These are phyloP conservation scores for Coelastrella sp. DNA, from an alignment of 139 green algal genomes.

Conservation along the genomic window DNA sequence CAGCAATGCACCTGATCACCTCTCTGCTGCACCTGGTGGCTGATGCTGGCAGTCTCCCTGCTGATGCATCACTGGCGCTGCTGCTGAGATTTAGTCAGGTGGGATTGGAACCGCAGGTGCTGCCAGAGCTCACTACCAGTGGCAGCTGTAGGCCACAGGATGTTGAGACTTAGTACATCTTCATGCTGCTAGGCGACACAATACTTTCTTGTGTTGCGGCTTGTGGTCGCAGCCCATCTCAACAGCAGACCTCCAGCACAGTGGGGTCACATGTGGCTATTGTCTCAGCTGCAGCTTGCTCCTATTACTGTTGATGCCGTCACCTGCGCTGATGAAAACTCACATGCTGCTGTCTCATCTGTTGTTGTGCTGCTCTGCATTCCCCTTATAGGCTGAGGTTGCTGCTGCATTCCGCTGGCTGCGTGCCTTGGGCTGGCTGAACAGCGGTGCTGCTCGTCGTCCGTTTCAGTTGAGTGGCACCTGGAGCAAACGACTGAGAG, in stretches of 20 bases:
- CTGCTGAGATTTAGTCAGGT: conserved; percentile 41
- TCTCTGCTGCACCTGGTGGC: conserved; percentile 43
- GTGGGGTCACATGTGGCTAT: no score
- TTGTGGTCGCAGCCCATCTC: no score
- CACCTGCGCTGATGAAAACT: no score
- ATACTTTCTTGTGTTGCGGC: no score
- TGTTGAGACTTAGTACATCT: no score
- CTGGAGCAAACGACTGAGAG: conserved; percentile 23
- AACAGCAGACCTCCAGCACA: no score
- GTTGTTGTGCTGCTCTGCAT: background rate
- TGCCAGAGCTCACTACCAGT: no score
- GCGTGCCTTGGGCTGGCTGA: conserved; percentile 39
- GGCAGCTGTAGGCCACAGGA: no score
- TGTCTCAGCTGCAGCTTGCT: no score
- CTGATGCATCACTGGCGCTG: conserved; percentile 33
- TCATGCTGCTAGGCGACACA: no score
- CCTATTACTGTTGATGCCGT: no score
- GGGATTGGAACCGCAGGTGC: no score
- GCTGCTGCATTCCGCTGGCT: conserved; percentile 47
- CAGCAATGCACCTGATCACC: conserved; percentile 38
- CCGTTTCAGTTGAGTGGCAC: conserved; percentile 32
- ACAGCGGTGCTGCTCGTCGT: conserved; percentile 27
- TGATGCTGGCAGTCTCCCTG: background rate
- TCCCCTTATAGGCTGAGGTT: conserved; percentile 10
- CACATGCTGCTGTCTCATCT: background rate